Evolutionary conservation across 1,139 yeast genomes (phyloP), one percentile per base, ranked within the genome.

Genomic region (Yamadazyma dushanensis): DNA sequence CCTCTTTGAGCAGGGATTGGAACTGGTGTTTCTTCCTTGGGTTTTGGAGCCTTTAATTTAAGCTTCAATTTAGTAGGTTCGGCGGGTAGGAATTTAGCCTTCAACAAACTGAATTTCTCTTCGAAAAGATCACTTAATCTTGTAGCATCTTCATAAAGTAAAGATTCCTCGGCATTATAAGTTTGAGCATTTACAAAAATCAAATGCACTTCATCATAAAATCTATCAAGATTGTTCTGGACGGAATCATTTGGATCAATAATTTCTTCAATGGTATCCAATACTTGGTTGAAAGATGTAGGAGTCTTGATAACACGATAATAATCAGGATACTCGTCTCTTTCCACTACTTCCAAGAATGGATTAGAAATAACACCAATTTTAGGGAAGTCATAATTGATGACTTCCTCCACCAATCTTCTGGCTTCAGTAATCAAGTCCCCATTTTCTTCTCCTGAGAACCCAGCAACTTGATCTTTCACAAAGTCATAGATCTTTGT

Each of bases 261-360:
- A 16, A 69, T 68, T n/a, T 56, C 57, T 16, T 69, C 70, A 21
- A 78, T 50, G 31, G 66, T 66, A 10, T 56, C 56, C 36, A 66
- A 58, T 10, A 80, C 69, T 31, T 63, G 59, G 33, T 66, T 66
- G 48, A 80, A 70, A 1, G 85, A 73, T 44, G 80, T 77, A 16
- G 86, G 87, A 31, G 64, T 63, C 31, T 72, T 63, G 21, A 80
- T 76, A 10, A 75, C 63, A 39, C 70, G 70, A 50, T 72, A 72
- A 54, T 80, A 80, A 43, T 79, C 85, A 1, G 84, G 82, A 41
- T 78, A 80, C 36, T 72, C 73, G 16, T 68, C 70, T 15, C 65
- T 66, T 47, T 76, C 78, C 5, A 79, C 80, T 35, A 73, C 69
- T 16, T 78, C 81, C 59, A 77, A 51, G 46, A 79, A 80, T 0